phyloP scores from a whole-genome alignment of 208 protist genomes.

The Jaenimonas drosophilae region DNA sequence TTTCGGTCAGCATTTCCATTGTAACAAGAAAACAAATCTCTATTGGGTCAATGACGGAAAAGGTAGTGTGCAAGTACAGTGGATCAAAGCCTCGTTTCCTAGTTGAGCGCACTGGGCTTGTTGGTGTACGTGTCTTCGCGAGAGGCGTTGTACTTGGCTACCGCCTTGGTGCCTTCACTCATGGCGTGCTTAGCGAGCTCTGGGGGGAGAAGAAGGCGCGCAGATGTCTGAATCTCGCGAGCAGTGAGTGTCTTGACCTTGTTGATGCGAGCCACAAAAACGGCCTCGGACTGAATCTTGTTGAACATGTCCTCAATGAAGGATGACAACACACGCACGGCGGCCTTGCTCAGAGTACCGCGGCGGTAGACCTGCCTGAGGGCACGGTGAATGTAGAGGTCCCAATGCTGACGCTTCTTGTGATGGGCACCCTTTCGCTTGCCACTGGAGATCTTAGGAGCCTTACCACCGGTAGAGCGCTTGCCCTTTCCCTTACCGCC shows the following conservation, averaged over 20 bases:
- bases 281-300: constrained; percentile 95
- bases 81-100: too few relatives aligned
- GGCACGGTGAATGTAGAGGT: constrained; percentile 92
- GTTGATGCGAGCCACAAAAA: constrained; percentile 95
- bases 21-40: too few relatives aligned
- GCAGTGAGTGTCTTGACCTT: constrained; percentile 95
- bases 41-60: too few relatives aligned
- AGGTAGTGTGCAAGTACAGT: background rate
- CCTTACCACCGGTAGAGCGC: constrained; percentile 90
- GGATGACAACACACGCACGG: constrained; percentile 97
- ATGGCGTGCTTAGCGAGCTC: constrained; percentile 99
- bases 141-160: constrained; percentile 93
- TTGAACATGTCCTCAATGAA: constrained; percentile 99
- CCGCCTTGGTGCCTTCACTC: constrained; percentile 98
- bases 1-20: too few relatives aligned
- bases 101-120: too few relatives aligned
- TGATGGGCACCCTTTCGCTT: constrained; percentile 35
- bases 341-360: constrained; percentile 94
- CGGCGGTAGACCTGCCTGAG: constrained; percentile 97
- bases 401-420: constrained; percentile 86
- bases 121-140: constrained; percentile 70
- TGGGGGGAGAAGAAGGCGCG: constrained; percentile 96
- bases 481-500: constrained; percentile 97
- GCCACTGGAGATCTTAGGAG: constrained; percentile 70
- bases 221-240: constrained; percentile 97